Base-by-base conservation (phyloP, 768 basidiomycete genomes). In the Hygrocybe coccinea region DNA sequence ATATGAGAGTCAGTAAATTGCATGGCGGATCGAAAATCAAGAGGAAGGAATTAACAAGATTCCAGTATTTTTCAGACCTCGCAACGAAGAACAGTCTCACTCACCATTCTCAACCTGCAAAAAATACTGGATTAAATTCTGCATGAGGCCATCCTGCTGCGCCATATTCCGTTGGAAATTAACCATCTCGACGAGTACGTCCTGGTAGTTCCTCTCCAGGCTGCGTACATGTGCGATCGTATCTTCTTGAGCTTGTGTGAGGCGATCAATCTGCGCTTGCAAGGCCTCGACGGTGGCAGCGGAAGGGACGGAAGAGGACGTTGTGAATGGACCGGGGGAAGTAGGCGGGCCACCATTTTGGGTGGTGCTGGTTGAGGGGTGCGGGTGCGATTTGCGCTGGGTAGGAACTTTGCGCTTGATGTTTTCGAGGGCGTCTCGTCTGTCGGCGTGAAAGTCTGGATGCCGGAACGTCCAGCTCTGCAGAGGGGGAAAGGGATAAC, bases 71-170 rank as follows among this genome's bases (percentile, higher is more conserved):
- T 29, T 29, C 29, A 29, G 29, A 29, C 8, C 29, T 29, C 29
- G 8, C 29, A 29, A 29, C 4, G 29, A 29, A 29, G 29, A 3
- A 56, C 24, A 45, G 36, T 50, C 51, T 65, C 64, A 74, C 68
- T 74, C 69, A 72, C 73, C 67, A 56, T 70, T 74, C 71, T 90
- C 89, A 59, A 80, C 71, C 61, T 86, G 83, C 62, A 93, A 73
- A 69, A 90, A 87, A 72, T 89, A 90, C 56, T 86, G 83, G 62
- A 94, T 85, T 57, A 93, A 66, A 62, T 81, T 83, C 70, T 91
- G 87, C 82, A 91, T 86, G 53, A 92, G 68, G 39, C 82, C 83
- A 61, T 95, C 92, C 74, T 92, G 90, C 70, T 91, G 86, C 33
- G 86, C 87, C 82, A 86, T 82, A 60, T 81, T 83, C 57, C 81